Evolutionary conservation across 2,329 filamentous ascomycete genomes (phyloP).

Genomic region (Ceratocystis huliohia): DNA sequence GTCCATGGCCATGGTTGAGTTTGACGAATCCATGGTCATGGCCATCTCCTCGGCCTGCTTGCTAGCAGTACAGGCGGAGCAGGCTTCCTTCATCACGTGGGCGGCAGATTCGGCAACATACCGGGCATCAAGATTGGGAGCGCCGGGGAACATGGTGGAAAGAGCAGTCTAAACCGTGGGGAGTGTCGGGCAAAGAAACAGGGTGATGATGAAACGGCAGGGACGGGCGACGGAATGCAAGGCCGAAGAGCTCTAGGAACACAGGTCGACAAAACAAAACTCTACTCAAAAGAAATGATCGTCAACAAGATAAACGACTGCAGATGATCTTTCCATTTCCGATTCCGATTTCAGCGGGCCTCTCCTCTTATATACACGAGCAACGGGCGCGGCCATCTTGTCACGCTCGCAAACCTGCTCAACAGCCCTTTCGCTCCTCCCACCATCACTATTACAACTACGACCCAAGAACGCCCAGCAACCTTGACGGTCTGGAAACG

Average conservation of each 20-base stretch:
- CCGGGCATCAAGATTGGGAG: not conserved
- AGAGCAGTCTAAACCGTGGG: not conserved
- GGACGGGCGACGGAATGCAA: not conserved
- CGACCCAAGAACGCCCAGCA: not conserved
- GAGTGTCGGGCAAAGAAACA: not conserved
- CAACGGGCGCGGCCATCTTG: not conserved
- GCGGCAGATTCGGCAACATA: not conserved
- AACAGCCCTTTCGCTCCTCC: not conserved
- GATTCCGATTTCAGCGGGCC: not conserved
- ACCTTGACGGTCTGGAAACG: not conserved
- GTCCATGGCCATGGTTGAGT: constrained; percentile 20
- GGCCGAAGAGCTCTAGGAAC: not conserved
- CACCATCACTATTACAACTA: not conserved
- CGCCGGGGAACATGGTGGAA: not conserved
- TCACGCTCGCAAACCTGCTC: constrained; percentile 4
- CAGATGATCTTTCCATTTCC: not conserved
- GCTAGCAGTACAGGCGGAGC: constrained; percentile 2
- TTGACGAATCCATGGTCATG: constrained; percentile 13
- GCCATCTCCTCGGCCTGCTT: constrained; percentile 3
- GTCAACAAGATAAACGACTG: not conserved
- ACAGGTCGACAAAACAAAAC: not conserved
- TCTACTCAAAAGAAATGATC: not conserved
- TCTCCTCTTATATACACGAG: not conserved
- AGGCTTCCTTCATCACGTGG: constrained; percentile 5
- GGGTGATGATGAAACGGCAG: not conserved